Conservation (phyloP, 129 eudicot species). For the Tagetes erecta region DNA sequence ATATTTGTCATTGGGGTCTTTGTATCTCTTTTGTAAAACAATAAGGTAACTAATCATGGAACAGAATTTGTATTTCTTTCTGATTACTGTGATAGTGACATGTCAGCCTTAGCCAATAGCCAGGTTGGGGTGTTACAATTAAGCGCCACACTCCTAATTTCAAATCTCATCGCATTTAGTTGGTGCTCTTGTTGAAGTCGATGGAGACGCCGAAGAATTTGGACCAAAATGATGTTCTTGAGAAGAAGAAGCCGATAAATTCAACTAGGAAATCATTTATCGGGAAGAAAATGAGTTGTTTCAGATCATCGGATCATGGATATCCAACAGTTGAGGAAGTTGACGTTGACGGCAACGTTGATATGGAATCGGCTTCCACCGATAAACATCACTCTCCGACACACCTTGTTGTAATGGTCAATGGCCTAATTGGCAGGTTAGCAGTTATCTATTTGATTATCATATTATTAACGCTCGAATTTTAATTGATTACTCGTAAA, state of each 20-base stretch:
- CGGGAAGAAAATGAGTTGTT: conserved; percentile 49
- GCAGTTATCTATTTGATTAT: not conserved
- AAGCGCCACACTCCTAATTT: too few species aligned
- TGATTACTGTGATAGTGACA: too few species aligned
- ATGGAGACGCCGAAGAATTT: too few species aligned
- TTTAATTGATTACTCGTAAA: not conserved
- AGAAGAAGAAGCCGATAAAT: conserved; percentile 30
- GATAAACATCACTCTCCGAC: conserved; percentile 39
- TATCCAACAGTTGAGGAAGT: conserved; percentile 48
- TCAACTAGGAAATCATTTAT: not conserved
- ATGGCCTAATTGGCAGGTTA: conserved; percentile 91
- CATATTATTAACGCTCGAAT: not conserved
- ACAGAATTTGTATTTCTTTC: too few species aligned
- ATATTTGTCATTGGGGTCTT: too few species aligned
- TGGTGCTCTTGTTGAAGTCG: too few species aligned
- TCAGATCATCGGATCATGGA: conserved; percentile 48
- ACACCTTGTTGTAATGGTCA: conserved; percentile 75
- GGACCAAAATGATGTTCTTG: too few species aligned
- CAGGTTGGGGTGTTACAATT: too few species aligned
- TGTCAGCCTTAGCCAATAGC: too few species aligned
- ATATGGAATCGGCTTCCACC: conserved; percentile 48
- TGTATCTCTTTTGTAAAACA: too few species aligned
- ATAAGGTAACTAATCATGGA: too few species aligned
- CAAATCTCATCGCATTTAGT: too few species aligned
- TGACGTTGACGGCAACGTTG: conserved; percentile 47